Evolutionary conservation across 176 grass and related monocot species (phyloP), one percentile per base, ranked within the genome.

Genomic region (Cymbopogon citratus): DNA sequence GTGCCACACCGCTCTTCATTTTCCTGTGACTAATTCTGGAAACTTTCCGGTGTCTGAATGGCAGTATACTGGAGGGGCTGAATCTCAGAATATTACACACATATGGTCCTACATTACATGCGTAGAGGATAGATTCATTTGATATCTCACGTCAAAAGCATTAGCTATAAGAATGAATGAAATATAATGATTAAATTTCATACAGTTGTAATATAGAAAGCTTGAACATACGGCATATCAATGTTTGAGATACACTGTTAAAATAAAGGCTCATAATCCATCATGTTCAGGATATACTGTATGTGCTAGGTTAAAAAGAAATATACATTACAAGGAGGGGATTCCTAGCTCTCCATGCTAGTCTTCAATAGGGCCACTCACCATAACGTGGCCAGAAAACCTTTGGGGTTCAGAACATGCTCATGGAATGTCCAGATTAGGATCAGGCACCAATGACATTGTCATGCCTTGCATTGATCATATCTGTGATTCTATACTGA

Each of bases 401-500:
- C 40, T 31, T 86, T 69, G n/a, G 40, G 76, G 40, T 44, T 67
- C 19, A 54, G 36, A 33, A 56, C n/a, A 79, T 62, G 31, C 14
- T 15, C 7, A 43, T 64, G 71, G 6, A 76, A 36, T 7, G 18
- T 74, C 12, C 6, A 57, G 26, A 19, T 85, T 56, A 45, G 41
- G 71, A 76, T 72, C 71, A 86, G 26, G 26, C 36, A 39, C 49
- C 66, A 57, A 66, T 71, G 27, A 0, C 66, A 78, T 67, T 62
- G 59, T 24, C 59, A 60, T 60, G 56, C n/a, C 23, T 25, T 25
- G 7, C 9, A 45, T 36, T 57, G 21, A 40, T 3, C 45, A 65
- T 59, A 57, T 72, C 13, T 65, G 40, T 35, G 19, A 45, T 68
- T 86, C 12, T 57, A 74, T 56, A 66, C 45, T 26, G 12, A 9